Conservation (phyloP, 208 protist species). For the Trypanosoma boissoni region DNA sequence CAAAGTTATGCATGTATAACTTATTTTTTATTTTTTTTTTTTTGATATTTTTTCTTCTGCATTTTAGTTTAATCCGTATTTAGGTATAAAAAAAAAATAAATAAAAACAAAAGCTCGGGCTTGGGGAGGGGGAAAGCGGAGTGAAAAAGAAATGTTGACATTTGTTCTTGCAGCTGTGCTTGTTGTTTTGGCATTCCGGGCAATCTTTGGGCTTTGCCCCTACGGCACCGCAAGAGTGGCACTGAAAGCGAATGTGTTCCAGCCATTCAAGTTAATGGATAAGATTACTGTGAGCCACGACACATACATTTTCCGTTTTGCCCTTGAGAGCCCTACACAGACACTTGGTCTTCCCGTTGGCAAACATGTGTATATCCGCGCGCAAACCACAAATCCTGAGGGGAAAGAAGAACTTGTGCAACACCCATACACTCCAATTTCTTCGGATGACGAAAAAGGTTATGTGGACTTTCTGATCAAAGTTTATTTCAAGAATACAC, state of each 20-base stretch:
- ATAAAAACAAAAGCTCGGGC: conserved; percentile 1
- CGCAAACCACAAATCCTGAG: conserved; percentile 20
- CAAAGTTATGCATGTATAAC: background rate
- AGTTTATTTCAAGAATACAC: conserved; percentile 83
- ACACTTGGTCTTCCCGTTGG: conserved; percentile 80
- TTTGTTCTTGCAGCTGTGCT: conserved; percentile 6
- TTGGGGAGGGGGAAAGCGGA: background rate
- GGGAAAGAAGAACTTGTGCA: conserved; percentile 57
- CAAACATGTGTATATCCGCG: conserved; percentile 71
- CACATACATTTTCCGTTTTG: conserved; percentile 81
- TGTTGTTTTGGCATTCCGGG: background rate
- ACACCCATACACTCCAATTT: conserved; percentile 92
- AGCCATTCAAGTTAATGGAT: conserved; percentile 52
- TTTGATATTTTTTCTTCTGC: background rate
- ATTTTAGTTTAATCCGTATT: conserved; percentile 1
- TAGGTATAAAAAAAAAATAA: background rate
- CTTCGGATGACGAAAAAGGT: conserved; percentile 82
- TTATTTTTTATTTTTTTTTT: conserved; percentile 1
- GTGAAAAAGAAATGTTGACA: background rate
- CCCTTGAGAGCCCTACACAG: conserved; percentile 40
- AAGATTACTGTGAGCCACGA: conserved; percentile 67
- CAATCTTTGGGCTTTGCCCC: background rate
- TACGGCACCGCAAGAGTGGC: conserved; percentile 13
- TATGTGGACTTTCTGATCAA: conserved; percentile 94
- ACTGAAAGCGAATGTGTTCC: conserved; percentile 51